phyloP scores from a whole-genome alignment of 2,329 filamentous ascomycete species.

The Penicillium sp. region DNA sequence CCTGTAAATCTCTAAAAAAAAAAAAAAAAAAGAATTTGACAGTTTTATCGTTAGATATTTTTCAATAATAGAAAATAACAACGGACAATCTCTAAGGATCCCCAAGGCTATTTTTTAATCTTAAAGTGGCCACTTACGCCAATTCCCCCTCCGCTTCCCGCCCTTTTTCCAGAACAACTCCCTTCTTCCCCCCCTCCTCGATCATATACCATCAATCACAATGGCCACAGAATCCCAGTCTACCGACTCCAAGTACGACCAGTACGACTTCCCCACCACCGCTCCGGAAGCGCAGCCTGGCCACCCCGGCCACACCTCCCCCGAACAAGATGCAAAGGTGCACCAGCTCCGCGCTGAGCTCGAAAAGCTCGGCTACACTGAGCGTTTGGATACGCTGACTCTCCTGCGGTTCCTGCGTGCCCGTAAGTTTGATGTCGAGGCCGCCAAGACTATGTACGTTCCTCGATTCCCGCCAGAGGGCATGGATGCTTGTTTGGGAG shows the following conservation, averaged over 20 bases:
- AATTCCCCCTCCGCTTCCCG: slow-evolving; percentile 20
- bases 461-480: slow-evolving; percentile 2
- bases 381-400: slow-evolving; percentile 87
- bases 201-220: slow-evolving; percentile 19
- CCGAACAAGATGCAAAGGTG: slow-evolving; percentile 84
- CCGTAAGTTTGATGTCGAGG: slow-evolving; percentile 86
- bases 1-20: background rate
- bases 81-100: background rate
- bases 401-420: slow-evolving; percentile 90
- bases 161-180: slow-evolving; percentile 15
- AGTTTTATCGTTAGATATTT: background rate
- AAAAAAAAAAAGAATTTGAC: too few species aligned
- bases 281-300: slow-evolving; percentile 68
- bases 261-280: slow-evolving; percentile 88
- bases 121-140: slow-evolving; percentile 24
- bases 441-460: slow-evolving; percentile 81
- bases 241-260: slow-evolving; percentile 86
- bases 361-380: slow-evolving; percentile 76
- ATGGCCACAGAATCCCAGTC: slow-evolving; percentile 38
- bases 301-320: slow-evolving; percentile 83
- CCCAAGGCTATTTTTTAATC: background rate
- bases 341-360: slow-evolving; percentile 79
- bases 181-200: slow-evolving; percentile 3
- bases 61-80: background rate
- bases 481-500: background rate